These are phyloP conservation scores for Cladosporium sphaerospermum DNA, from an alignment of 2,329 filamentous ascomycete species.

Conservation along the genomic window DNA sequence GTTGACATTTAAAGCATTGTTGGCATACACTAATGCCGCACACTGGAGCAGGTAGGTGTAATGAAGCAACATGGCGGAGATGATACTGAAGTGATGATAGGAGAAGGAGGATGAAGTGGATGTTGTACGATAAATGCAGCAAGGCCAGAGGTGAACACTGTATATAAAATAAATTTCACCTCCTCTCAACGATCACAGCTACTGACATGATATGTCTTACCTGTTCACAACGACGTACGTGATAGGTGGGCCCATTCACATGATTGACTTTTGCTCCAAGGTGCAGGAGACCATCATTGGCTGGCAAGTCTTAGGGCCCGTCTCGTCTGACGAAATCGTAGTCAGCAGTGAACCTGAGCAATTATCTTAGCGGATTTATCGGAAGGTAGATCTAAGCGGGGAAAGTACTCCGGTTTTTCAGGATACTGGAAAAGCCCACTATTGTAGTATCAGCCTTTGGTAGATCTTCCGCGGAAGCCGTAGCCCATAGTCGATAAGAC, in stretches of 20 bases:
- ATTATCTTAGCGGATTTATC: not conserved
- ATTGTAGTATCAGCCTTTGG: not conserved
- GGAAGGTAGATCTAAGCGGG: not conserved
- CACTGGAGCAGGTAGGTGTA: not conserved
- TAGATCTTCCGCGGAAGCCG: not conserved
- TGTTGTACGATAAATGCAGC: not conserved
- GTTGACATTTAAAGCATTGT: constrained; percentile 1
- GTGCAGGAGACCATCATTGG: not conserved
- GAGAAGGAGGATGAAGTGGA: not conserved
- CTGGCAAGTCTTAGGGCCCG: not conserved
- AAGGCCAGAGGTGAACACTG: not conserved
- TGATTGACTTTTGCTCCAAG: not conserved
- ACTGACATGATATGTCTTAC: not conserved
- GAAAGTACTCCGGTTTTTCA: not conserved
- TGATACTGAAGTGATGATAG: not conserved
- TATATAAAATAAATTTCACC: not conserved
- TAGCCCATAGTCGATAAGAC: no score
- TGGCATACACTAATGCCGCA: not conserved
- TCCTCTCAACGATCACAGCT: not conserved
- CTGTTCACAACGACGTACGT: not conserved
- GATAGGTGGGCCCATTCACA: no score
- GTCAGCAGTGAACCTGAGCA: not conserved
- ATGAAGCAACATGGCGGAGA: not conserved
- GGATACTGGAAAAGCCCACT: not conserved
- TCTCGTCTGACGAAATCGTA: not conserved